These are phyloP conservation scores for Cicer cuneatum DNA, from an alignment of 306 rosid species.

Conservation along the genomic window DNA sequence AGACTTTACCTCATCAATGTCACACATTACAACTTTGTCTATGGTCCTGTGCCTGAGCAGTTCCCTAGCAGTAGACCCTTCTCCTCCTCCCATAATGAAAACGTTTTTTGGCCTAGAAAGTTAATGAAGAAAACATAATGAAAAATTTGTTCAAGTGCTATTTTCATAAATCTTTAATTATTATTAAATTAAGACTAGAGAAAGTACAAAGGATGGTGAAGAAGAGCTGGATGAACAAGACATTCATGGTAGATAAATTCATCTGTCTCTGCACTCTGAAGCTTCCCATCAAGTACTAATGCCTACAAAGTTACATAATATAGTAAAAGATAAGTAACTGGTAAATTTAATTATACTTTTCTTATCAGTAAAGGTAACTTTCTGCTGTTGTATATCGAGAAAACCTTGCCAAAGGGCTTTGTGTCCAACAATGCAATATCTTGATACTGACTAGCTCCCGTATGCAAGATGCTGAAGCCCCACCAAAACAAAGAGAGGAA, in stretches of 20 bases:
- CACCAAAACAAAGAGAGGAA: constrained; percentile 17
- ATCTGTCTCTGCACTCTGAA: constrained; percentile 97
- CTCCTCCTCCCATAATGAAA: constrained; percentile 99
- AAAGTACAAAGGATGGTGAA: constrained; percentile 80
- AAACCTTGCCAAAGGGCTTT: constrained; percentile 95
- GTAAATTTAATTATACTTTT: neutral
- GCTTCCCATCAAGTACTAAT: constrained; percentile 94
- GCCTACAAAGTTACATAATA: constrained; percentile 57
- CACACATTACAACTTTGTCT: constrained; percentile 93
- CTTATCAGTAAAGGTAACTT: neutral
- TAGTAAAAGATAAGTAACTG: neutral
- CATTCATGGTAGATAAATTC: constrained; percentile 96
- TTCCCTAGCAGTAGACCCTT: constrained; percentile 98
- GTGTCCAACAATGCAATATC: constrained; percentile 96
- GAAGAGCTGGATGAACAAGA: constrained; percentile 93
- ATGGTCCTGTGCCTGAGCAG: constrained; percentile 80
- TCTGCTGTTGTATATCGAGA: neutral
- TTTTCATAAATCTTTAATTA: neutral
- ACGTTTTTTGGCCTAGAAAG: constrained; percentile 68
- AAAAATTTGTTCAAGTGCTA: neutral
- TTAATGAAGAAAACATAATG: neutral
- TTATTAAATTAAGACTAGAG: neutral
- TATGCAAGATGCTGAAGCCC: constrained; percentile 77
- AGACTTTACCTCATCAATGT: constrained; percentile 64
- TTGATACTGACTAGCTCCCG: constrained; percentile 91